Conservation (phyloP, 2,329 filamentous ascomycete species). For the Rhexocercosporidium sp. region DNA sequence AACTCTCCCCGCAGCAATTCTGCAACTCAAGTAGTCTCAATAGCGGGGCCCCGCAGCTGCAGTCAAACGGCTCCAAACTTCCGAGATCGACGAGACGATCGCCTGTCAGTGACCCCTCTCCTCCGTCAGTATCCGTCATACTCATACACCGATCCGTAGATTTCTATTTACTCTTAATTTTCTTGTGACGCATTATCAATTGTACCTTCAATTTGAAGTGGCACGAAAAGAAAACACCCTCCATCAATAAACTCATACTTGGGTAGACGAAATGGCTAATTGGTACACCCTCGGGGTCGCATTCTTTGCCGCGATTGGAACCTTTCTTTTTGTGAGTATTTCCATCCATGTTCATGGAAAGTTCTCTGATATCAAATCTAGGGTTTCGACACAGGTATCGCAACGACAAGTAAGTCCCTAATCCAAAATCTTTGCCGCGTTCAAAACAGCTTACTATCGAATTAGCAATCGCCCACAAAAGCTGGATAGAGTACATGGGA, state of each 20-base stretch:
- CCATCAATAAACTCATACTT: not conserved
- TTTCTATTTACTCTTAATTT: not conserved
- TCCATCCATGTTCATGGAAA: not conserved
- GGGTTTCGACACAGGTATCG: constrained; percentile 66
- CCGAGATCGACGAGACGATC: constrained; percentile 1
- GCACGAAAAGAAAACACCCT: too few species aligned
- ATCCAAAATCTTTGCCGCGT: not conserved
- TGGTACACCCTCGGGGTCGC: constrained; percentile 49
- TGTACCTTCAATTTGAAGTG: not conserved
- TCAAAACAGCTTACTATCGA: constrained; percentile 6
- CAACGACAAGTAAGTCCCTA: constrained; percentile 56
- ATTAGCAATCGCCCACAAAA: constrained; percentile 61
- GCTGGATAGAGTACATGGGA: constrained; percentile 64
- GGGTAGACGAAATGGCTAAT: not conserved
- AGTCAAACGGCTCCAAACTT: not conserved
- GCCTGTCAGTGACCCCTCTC: not conserved
- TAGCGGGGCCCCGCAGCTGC: not conserved
- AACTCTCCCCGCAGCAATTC: too few species aligned
- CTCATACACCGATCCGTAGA: too few species aligned
- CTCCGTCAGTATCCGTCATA: not conserved
- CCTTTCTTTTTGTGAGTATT: constrained; percentile 59
- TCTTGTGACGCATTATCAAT: not conserved
- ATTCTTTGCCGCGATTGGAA: constrained; percentile 62
- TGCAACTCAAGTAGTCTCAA: not conserved
- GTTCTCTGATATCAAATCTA: constrained; percentile 32